A percentile compares a stretch with the other conserved stretches of the same genome.
Conservation (phyloP, 495 filamentous ascomycete species). For the Rusavskia elegans region DNA sequence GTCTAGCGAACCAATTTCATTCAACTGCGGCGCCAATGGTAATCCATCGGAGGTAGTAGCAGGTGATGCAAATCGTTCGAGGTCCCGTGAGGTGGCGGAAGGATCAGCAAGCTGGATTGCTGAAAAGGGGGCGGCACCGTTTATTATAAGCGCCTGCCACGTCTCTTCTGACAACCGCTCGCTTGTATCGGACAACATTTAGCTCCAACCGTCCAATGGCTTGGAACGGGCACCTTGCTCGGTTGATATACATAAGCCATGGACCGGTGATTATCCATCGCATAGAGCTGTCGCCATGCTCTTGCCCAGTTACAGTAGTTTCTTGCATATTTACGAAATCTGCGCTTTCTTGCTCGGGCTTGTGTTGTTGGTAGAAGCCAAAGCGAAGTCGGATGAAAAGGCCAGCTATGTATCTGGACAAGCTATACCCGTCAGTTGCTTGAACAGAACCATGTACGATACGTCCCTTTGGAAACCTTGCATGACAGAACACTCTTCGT, state of each 20-base stretch:
- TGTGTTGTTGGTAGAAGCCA: slow-evolving; percentile 1
- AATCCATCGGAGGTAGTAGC: no score
- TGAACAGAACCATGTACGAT: slow-evolving; percentile 51
- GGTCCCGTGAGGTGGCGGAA: no score
- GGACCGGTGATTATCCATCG: background rate
- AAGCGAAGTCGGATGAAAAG: slow-evolving; percentile 28
- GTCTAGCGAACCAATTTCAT: no score
- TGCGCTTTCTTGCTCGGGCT: slow-evolving; percentile 1
- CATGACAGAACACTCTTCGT: no score
- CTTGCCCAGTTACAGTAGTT: background rate
- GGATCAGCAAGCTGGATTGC: background rate
- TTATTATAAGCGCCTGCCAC: no score
- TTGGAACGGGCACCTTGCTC: background rate
- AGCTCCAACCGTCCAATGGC: no score
- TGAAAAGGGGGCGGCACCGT: no score
- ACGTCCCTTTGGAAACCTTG: no score
- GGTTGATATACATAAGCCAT: background rate
- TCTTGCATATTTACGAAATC: background rate
- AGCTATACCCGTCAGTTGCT: slow-evolving; percentile 46
- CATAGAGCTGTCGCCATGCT: background rate
- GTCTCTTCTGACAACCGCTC: background rate
- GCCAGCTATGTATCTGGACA: slow-evolving; percentile 30
- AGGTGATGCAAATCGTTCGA: no score
- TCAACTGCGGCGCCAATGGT: no score
- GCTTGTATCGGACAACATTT: background rate